Percentiles rank a stretch among this genome's conserved stretches.
Conservation (phyloP, 2,329 filamentous ascomycete genomes). For the Lachnellula hyalina region DNA sequence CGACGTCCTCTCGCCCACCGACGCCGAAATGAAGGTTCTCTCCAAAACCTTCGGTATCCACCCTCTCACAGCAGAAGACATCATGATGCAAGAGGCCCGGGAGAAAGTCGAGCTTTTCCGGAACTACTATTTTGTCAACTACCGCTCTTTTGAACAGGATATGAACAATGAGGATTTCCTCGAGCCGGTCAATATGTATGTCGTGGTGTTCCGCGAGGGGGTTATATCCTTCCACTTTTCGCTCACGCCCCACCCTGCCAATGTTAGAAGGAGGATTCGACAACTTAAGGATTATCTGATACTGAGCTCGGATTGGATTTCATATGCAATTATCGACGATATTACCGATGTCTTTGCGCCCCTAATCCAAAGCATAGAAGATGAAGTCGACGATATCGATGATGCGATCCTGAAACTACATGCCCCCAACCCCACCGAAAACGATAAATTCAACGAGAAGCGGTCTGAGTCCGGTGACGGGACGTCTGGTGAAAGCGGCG, state of each 20-base stretch:
- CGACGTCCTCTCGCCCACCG: constrained; percentile 84
- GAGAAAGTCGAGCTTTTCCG: constrained; percentile 98
- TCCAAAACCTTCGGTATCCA: constrained; percentile 94
- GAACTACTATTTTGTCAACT: constrained; percentile 98
- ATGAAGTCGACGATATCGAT: constrained; percentile 96
- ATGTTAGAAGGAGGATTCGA: constrained; percentile 87
- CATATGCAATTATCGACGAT: constrained; percentile 95
- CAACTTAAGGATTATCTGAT: constrained; percentile 93
- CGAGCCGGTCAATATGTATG: constrained; percentile 95
- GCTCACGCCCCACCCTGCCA: constrained; percentile 92
- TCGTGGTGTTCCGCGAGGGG: constrained; percentile 92
- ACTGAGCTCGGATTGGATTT: constrained; percentile 94
- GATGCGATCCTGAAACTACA: constrained; percentile 84
- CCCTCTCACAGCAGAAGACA: constrained; percentile 90
- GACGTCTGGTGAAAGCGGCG: constrained; percentile 41
- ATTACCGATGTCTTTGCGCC: constrained; percentile 96
- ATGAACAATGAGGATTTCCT: constrained; percentile 82
- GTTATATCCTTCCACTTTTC: constrained; percentile 96
- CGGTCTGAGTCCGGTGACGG: constrained; percentile 39
- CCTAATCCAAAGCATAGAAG: constrained; percentile 85
- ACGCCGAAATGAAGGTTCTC: constrained; percentile 91
- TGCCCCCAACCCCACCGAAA: constrained; percentile 45
- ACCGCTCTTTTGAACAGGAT: constrained; percentile 96
- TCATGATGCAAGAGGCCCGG: constrained; percentile 93
- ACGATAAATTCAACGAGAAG: constrained; percentile 40